Percentiles rank a stretch among this genome's conserved stretches.
phyloP scores from a whole-genome alignment of 2,329 filamentous ascomycete genomes.

The Neopestalotiopsis sp. region DNA sequence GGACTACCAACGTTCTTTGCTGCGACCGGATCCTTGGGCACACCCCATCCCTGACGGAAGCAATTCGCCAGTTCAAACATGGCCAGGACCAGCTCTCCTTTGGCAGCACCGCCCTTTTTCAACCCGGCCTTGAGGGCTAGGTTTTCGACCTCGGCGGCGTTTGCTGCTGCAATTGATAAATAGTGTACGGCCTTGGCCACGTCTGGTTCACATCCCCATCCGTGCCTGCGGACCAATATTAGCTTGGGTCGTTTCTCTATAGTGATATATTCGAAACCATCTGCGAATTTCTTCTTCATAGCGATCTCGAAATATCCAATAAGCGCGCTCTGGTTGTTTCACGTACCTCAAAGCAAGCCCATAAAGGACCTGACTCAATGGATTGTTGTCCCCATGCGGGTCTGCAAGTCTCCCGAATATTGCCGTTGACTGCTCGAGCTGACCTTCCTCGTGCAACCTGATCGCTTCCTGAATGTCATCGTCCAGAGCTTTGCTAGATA shows the following conservation, averaged over 20 bases:
- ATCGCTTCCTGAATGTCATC: conserved; percentile 94
- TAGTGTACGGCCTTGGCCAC: conserved; percentile 78
- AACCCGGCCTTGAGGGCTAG: conserved; percentile 84
- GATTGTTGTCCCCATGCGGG: conserved; percentile 84
- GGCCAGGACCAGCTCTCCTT: conserved; percentile 93
- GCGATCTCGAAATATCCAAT: not conserved
- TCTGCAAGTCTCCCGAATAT: conserved; percentile 87
- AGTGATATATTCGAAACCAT: not conserved
- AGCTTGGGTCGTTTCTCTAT: not conserved
- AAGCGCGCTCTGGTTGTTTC: not conserved
- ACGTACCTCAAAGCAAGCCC: conserved; percentile 85
- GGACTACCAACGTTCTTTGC: conserved; percentile 68
- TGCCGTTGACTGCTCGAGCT: conserved; percentile 78
- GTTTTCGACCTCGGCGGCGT: conserved; percentile 85
- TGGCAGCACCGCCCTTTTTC: conserved; percentile 91
- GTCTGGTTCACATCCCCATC: conserved; percentile 85
- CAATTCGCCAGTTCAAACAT: conserved; percentile 95
- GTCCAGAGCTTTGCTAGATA: conserved; percentile 60
- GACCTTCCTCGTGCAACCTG: conserved; percentile 83
- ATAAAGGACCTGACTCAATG: conserved; percentile 93
- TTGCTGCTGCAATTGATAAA: conserved; percentile 86
- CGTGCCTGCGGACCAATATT: conserved; percentile 64
- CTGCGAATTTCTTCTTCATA: not conserved
- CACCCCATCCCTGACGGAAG: conserved; percentile 95
- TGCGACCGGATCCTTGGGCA: conserved; percentile 82